Evolutionary conservation across 2,329 filamentous ascomycete genomes (phyloP).

Genomic region (Ploettnerulaceae sp.): DNA sequence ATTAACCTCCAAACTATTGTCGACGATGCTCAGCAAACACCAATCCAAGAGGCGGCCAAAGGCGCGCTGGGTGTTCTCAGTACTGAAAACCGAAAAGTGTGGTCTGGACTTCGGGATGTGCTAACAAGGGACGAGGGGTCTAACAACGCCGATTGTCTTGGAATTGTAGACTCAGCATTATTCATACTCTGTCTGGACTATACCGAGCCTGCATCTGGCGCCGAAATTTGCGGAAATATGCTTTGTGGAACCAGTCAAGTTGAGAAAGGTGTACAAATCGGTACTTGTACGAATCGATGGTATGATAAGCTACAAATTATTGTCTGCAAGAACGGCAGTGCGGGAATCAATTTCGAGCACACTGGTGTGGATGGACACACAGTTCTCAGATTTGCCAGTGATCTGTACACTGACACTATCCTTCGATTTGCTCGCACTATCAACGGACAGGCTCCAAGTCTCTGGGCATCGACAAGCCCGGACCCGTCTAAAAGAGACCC

Average conservation of each 20-base stretch:
- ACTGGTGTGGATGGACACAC: constrained; percentile 97
- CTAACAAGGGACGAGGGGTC: constrained; percentile 80
- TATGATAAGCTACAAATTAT: constrained; percentile 99
- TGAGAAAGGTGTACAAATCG: constrained; percentile 89
- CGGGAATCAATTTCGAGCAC: constrained; percentile 98
- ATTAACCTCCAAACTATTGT: constrained; percentile 90
- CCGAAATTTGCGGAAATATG: constrained; percentile 96
- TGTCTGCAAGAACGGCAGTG: constrained; percentile 96
- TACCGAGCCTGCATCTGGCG: constrained; percentile 73
- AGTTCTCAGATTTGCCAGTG: constrained; percentile 90
- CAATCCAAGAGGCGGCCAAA: constrained; percentile 93
- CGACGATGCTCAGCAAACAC: constrained; percentile 82
- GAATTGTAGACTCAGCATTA: constrained; percentile 88
- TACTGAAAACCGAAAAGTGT: constrained; percentile 93
- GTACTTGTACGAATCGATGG: constrained; percentile 97
- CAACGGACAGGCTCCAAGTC: constrained; percentile 83
- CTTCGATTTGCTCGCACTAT: constrained; percentile 91
- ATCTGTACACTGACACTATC: constrained; percentile 96
- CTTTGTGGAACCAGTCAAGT: constrained; percentile 91
- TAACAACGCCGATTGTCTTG: constrained; percentile 94
- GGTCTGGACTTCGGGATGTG: constrained; percentile 86
- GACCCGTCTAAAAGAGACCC: constrained; percentile 91
- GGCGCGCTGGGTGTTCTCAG: constrained; percentile 88
- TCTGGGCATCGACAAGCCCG: constrained; percentile 88
- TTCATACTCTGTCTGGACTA: constrained; percentile 93